Evolutionary conservation across 139 green algal genomes (phyloP).

Genomic region (Pedinophyceae sp.): DNA sequence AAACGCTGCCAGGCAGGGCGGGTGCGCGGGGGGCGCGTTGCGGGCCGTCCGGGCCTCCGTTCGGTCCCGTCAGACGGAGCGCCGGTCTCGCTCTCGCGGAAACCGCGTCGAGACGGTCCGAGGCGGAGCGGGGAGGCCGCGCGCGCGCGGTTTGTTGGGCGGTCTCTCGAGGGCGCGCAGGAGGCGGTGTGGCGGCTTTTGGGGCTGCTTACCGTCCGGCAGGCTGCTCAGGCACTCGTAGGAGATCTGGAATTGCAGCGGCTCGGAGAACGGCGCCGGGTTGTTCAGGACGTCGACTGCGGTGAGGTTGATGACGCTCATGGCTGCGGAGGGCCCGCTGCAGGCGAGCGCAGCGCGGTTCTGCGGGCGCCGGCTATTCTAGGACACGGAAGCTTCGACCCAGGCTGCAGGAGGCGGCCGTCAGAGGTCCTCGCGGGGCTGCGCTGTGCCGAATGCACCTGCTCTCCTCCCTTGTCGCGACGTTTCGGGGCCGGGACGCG

Average conservation of each 20-base stretch:
- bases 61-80: background rate
- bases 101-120: background rate
- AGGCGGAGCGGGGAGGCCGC: background rate
- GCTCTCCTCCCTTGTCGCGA: no score
- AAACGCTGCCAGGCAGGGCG: background rate
- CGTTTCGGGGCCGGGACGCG: no score
- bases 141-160: background rate
- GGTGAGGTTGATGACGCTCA: slow-evolving; percentile 76
- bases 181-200: no score
- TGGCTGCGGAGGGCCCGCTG: no score
- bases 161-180: no score
- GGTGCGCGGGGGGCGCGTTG: background rate
- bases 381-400: no score
- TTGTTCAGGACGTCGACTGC: slow-evolving; percentile 76
- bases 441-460: no score
- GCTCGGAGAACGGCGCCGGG: slow-evolving; percentile 51
- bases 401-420: no score
- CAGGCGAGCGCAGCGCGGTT: no score
- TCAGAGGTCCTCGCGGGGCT: no score
- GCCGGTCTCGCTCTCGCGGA: background rate
- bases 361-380: no score
- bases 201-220: slow-evolving; percentile 42
- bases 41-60: background rate
- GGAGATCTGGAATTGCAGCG: slow-evolving; percentile 86
- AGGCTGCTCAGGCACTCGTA: slow-evolving; percentile 79